Percentiles rank a stretch among this genome's conserved stretches.
These are phyloP conservation scores for Tylopilus sp. DNA, from an alignment of 1,284 basidiomycete genomes.

Conservation along the genomic window DNA sequence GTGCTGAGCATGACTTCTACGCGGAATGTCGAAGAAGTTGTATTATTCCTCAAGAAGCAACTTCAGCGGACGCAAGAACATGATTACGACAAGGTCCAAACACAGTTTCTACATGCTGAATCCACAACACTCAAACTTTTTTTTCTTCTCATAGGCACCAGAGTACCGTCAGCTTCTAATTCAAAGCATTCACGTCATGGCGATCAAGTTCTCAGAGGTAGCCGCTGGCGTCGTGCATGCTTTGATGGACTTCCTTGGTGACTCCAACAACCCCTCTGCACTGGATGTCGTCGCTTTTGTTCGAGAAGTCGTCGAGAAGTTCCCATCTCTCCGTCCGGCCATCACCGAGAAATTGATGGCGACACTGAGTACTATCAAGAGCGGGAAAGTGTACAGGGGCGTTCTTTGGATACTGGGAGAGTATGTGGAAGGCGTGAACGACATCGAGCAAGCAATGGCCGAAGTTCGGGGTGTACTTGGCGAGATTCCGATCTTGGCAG, in stretches of 20 bases:
- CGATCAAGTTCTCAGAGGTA: constrained; percentile 97
- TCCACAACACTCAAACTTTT: not conserved
- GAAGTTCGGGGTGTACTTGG: constrained; percentile 89
- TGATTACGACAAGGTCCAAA: constrained; percentile 74
- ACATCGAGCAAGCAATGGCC: constrained; percentile 73
- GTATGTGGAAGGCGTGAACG: constrained; percentile 68
- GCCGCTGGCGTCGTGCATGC: constrained; percentile 96
- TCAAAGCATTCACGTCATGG: constrained; percentile 95
- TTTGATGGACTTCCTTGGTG: constrained; percentile 97
- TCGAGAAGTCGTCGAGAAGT: constrained; percentile 97
- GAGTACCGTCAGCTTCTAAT: constrained; percentile 98
- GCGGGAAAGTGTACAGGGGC: constrained; percentile 96
- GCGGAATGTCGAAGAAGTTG: constrained; percentile 97
- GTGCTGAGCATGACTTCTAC: constrained; percentile 94
- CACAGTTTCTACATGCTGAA: not conserved
- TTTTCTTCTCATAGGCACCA: constrained; percentile 54
- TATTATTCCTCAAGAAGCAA: constrained; percentile 96
- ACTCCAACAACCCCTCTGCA: constrained; percentile 93
- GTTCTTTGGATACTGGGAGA: constrained; percentile 98
- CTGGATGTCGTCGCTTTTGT: constrained; percentile 97
- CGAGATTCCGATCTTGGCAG: constrained; percentile 93
- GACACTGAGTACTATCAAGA: constrained; percentile 89
- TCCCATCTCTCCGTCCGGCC: constrained; percentile 80
- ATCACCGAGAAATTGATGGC: constrained; percentile 87
- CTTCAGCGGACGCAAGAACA: constrained; percentile 88